Evolutionary conservation across 768 basidiomycete species (phyloP).

Genomic region (Boletus vermiculosoides): DNA sequence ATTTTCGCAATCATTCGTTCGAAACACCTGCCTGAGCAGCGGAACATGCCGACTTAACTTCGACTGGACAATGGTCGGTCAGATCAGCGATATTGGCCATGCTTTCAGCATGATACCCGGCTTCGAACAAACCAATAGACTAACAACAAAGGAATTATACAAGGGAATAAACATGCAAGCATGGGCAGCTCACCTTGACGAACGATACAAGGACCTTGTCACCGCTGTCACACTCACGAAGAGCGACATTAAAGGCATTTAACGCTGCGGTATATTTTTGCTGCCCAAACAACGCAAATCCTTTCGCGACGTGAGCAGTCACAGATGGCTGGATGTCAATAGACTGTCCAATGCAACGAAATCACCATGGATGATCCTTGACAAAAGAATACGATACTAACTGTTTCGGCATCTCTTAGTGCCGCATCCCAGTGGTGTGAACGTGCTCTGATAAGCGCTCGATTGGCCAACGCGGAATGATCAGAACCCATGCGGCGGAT

Average conservation of each 20-base stretch:
- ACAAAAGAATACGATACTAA: background rate
- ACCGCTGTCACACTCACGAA: background rate
- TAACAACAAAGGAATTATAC: background rate
- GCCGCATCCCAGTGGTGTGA: slow-evolving; percentile 2
- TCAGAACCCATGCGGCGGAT: background rate
- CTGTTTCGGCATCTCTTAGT: slow-evolving; percentile 7
- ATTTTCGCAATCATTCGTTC: background rate
- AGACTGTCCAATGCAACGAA: background rate
- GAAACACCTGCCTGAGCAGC: background rate
- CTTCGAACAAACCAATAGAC: slow-evolving; percentile 1
- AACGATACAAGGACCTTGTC: background rate
- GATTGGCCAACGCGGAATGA: slow-evolving; percentile 1
- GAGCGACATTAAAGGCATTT: background rate
- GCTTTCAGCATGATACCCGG: slow-evolving; percentile 6
- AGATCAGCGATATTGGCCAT: slow-evolving; percentile 2
- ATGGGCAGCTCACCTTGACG: background rate
- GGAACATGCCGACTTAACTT: background rate
- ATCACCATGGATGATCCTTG: background rate
- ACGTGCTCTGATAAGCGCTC: slow-evolving; percentile 10
- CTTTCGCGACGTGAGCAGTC: background rate
- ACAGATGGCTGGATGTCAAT: slow-evolving; percentile 7
- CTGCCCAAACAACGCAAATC: slow-evolving; percentile 3
- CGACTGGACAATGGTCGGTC: background rate
- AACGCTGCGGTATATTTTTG: background rate
- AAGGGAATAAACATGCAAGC: background rate